Evolutionary conservation across 306 rosid species (phyloP), one percentile per base, ranked within the genome.

Genomic region (Gillenia trifoliata): DNA sequence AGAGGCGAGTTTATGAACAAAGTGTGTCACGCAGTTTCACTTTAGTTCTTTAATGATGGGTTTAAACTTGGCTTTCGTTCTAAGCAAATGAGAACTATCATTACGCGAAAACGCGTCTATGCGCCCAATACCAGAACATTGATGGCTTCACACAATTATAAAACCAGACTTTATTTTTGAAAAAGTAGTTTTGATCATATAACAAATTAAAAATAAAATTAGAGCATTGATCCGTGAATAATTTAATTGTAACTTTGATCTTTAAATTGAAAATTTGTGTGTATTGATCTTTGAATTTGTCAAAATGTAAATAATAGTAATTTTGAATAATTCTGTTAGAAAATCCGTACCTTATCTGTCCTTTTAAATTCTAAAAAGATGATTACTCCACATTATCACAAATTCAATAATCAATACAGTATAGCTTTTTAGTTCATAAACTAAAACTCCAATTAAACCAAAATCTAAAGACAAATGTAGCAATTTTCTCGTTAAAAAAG

Each of bases 41-140:
- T 75, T 71, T 63, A 13, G 61, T 33, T 65, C 28, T 50, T 3
- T 26, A 25, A 19, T 55, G 49, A 70, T n/a, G 56, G 47, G n/a
- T 55, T 65, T 6, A 33, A 68, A 65, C 60, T 57, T 30, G 36
- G 31, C 85, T 77, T 82, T 54, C 40, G 6, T 56, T 40, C 60
- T 11, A 73, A 82, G 79, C 70, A 62, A 79, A 29, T 5, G 17
- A 7, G n/a, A 61, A 76, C 52, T 29, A 61, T 63, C 50, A 82
- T 71, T 78, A 82, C 81, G 70, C 77, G 80, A 5, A 81, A 89
- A 82, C 89, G 90, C 91, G 87, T 83, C 11, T 11, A 36, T 20
- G 66, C 12, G 31, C 52, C 52, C 63, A 72, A 26, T 52, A 66
- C 66, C 0, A 73, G 45, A 28, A 50, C 49, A 25, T 56, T 56